phyloP scores from a whole-genome alignment of 2,329 filamentous ascomycete genomes.

The Colletotrichum sp. region DNA sequence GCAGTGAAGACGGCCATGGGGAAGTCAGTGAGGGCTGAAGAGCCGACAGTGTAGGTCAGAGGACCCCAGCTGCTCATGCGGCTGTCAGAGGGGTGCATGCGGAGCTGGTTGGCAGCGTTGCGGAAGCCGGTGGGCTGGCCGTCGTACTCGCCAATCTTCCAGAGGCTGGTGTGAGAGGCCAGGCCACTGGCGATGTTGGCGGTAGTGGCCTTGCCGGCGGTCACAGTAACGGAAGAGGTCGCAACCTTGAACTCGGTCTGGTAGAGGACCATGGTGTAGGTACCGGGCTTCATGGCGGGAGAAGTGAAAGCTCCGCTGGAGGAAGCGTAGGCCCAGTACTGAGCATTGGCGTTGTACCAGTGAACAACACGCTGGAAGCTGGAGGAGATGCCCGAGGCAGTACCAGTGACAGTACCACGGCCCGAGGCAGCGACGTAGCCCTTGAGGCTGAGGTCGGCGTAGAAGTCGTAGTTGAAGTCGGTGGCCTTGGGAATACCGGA shows the following conservation, averaged over 20 bases:
- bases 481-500: slow-evolving; percentile 56
- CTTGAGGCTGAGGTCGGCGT: slow-evolving; percentile 59
- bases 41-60: slow-evolving; percentile 66
- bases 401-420: slow-evolving; percentile 66
- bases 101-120: slow-evolving; percentile 70
- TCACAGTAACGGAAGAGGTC: slow-evolving; percentile 52
- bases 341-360: slow-evolving; percentile 67
- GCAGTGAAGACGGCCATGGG: slow-evolving; percentile 71
- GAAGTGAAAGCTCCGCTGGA: slow-evolving; percentile 64
- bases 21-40: slow-evolving; percentile 55
- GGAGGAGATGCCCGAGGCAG: slow-evolving; percentile 60
- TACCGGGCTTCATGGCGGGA: slow-evolving; percentile 70
- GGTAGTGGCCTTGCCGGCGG: slow-evolving; percentile 51
- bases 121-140: slow-evolving; percentile 68
- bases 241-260: slow-evolving; percentile 63
- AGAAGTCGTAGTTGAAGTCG: slow-evolving; percentile 62
- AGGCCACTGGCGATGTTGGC: slow-evolving; percentile 55
- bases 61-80: slow-evolving; percentile 68
- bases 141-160: slow-evolving; percentile 70
- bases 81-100: slow-evolving; percentile 72
- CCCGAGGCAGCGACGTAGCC: slow-evolving; percentile 61
- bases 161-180: slow-evolving; percentile 57
- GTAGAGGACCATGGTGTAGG: slow-evolving; percentile 72
- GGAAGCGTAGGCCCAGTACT: slow-evolving; percentile 69
- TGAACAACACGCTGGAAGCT: slow-evolving; percentile 64